These are phyloP conservation scores for Zizania latifolia DNA, from an alignment of 176 grass and related monocot species.

Conservation along the genomic window DNA sequence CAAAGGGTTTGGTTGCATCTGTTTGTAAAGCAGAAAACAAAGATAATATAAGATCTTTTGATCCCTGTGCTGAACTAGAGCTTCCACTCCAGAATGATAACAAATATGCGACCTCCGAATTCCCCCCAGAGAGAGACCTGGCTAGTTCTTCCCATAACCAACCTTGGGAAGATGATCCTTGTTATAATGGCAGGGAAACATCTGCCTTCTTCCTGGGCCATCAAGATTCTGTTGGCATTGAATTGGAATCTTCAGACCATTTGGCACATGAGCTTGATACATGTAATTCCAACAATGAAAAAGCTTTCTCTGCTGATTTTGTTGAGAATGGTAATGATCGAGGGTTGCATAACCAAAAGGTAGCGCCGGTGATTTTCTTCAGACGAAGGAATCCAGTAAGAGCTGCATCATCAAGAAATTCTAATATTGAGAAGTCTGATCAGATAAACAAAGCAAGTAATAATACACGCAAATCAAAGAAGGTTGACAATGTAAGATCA, in stretches of 20 bases:
- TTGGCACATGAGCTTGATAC: slow-evolving; percentile 14
- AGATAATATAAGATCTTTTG: not conserved
- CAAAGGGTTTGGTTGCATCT: not conserved
- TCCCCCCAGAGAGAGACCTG: not conserved
- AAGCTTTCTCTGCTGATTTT: slow-evolving; percentile 23
- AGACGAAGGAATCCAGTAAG: slow-evolving; percentile 80
- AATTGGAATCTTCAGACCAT: not conserved
- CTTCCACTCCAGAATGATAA: not conserved
- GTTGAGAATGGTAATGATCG: slow-evolving; percentile 20
- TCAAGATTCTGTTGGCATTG: not conserved
- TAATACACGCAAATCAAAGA: slow-evolving; percentile 44
- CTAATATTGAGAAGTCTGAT: slow-evolving; percentile 43
- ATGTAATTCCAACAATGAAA: slow-evolving; percentile 9
- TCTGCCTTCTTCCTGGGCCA: not conserved
- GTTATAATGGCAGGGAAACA: slow-evolving; percentile 21
- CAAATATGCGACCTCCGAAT: not conserved
- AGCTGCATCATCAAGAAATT: slow-evolving; percentile 55
- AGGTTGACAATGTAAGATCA: slow-evolving; percentile 21
- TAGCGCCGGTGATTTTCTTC: slow-evolving; percentile 39
- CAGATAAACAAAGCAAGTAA: slow-evolving; percentile 43
- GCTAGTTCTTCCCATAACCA: not conserved
- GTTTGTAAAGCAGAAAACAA: not conserved
- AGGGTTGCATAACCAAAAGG: slow-evolving; percentile 31
- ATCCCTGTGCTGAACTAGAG: slow-evolving; percentile 2
- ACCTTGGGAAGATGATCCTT: not conserved